These are phyloP conservation scores for Pyronema domesticum DNA, from an alignment of 495 filamentous ascomycete species.

Conservation along the genomic window DNA sequence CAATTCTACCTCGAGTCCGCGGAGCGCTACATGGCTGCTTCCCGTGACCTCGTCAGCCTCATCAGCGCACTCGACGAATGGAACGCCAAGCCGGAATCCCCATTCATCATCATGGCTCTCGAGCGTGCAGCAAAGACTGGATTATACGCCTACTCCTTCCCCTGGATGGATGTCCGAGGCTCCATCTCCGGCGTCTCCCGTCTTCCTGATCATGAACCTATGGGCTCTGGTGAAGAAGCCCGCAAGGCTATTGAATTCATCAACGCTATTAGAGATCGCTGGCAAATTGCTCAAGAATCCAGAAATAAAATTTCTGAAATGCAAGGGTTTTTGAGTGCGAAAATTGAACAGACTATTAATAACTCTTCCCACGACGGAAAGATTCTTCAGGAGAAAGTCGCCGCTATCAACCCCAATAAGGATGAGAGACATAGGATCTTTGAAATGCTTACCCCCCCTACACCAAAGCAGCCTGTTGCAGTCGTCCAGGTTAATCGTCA, in stretches of 20 bases:
- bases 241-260: constrained; percentile 37
- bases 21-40: constrained; percentile 52
- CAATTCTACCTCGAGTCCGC: constrained; percentile 52
- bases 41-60: constrained; percentile 58
- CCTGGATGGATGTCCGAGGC: constrained; percentile 55
- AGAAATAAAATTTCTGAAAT: constrained; percentile 49
- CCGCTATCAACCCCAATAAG: constrained; percentile 2
- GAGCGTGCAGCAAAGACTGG: constrained; percentile 53
- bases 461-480: constrained; percentile 28
- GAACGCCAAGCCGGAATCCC: constrained; percentile 54
- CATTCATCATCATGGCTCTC: constrained; percentile 61
- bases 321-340: constrained; percentile 42
- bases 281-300: constrained; percentile 57
- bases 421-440: constrained; percentile 13
- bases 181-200: constrained; percentile 34
- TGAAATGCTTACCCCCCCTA: constrained; percentile 28
- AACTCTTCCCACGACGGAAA: constrained; percentile 24
- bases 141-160: constrained; percentile 57
- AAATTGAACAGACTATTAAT: constrained; percentile 15
- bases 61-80: constrained; percentile 57
- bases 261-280: constrained; percentile 44
- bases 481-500: constrained; percentile 25
- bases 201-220: constrained; percentile 14
- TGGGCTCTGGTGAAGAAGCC: constrained; percentile 27
- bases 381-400: constrained; percentile 23